phyloP scores from a whole-genome alignment of 176 grass and related monocot species.

The Rhynchospora breviuscula region DNA sequence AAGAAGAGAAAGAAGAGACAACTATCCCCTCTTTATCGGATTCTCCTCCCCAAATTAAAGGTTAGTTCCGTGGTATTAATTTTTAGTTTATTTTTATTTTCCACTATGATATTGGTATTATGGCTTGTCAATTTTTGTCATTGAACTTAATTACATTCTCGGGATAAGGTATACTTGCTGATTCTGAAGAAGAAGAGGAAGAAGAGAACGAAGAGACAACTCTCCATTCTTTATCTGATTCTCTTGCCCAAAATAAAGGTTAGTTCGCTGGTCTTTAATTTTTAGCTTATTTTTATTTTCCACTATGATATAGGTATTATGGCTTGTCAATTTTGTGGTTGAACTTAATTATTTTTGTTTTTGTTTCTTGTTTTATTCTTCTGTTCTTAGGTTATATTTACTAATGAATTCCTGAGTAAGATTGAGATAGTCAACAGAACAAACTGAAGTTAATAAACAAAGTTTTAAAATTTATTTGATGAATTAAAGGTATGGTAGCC shows the following conservation, averaged over 20 bases:
- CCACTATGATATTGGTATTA: not conserved
- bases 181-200: conserved; percentile 43
- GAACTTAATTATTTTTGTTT: not conserved
- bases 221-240: not conserved
- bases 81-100: not conserved
- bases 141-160: conserved; percentile 5
- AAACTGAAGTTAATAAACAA: not conserved
- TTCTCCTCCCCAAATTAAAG: not conserved
- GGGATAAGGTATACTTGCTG: conserved; percentile 21
- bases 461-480: not conserved
- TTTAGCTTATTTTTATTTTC: not conserved
- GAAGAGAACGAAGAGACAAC: conserved; percentile 6
- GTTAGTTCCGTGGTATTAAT: not conserved
- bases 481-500: not conserved
- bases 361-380: not conserved
- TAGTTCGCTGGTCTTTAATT: not conserved
- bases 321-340: too few species aligned
- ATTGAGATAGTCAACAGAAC: not conserved
- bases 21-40: not conserved
- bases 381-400: not conserved
- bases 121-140: not conserved
- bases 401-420: not conserved
- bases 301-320: not conserved
- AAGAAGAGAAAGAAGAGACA: not conserved
- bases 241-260: not conserved